Conservation (phyloP, 2,329 filamentous ascomycete genomes). For the Nothophaeocryptopus gaeumannii region DNA sequence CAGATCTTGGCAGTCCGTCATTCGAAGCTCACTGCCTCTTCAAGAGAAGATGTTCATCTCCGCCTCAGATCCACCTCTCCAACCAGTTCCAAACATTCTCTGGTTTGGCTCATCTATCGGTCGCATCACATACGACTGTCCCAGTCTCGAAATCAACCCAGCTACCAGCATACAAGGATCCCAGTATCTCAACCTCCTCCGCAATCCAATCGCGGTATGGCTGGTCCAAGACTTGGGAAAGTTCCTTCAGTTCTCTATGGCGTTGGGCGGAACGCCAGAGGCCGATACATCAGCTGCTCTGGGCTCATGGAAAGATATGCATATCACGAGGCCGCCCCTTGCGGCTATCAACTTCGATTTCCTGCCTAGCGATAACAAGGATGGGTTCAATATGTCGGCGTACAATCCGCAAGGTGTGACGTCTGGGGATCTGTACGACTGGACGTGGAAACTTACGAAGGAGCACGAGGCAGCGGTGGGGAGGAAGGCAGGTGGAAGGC, state of each 20-base stretch:
- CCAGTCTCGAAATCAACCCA: conserved; percentile 1
- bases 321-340: conserved; percentile 9
- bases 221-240: conserved; percentile 1
- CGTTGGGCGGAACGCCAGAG: conserved; percentile 5
- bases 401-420: conserved; percentile 11
- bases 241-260: conserved; percentile 10
- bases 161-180: conserved; percentile 1
- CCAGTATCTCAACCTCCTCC: background rate
- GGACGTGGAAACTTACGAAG: conserved; percentile 13
- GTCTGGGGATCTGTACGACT: conserved; percentile 15
- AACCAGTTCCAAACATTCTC: background rate
- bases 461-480: conserved; percentile 1
- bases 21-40: conserved; percentile 4
- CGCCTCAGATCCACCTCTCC: background rate
- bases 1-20: conserved; percentile 5
- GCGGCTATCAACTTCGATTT: conserved; percentile 10
- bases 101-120: background rate
- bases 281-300: background rate
- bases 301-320: conserved; percentile 12
- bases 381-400: conserved; percentile 5
- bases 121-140: background rate
- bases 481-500: background rate
- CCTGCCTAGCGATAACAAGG: conserved; percentile 2
- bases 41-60: conserved; percentile 8
- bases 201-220: conserved; percentile 3